A percentile compares a stretch with the other conserved stretches of the same genome.
Evolutionary conservation across 495 filamentous ascomycete genomes (phyloP).

Genomic region (Aspergillus hancockii): DNA sequence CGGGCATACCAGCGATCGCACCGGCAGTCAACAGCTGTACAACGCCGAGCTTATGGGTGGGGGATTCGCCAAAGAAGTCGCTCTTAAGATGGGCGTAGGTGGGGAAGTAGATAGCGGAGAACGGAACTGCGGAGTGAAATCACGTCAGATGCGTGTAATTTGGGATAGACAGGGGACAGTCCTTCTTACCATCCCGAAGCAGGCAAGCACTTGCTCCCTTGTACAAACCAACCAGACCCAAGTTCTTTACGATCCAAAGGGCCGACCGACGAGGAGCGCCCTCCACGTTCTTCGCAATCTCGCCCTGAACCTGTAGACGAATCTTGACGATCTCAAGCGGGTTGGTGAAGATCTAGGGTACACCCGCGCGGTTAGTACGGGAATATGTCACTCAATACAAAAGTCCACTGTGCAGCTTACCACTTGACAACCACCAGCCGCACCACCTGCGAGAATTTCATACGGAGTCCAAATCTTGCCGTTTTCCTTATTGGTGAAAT

Average conservation of each 20-base stretch:
- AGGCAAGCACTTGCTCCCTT: conserved; percentile 97
- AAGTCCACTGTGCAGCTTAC: conserved; percentile 54
- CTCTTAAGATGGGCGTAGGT: conserved; percentile 92
- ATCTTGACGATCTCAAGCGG: conserved; percentile 99
- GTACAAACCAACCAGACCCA: conserved; percentile 94
- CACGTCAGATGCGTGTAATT: conserved; percentile 17
- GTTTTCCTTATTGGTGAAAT: conserved; percentile 73
- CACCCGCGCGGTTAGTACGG: background rate
- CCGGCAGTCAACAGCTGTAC: conserved; percentile 91
- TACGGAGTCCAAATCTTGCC: conserved; percentile 68
- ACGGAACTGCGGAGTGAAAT: conserved; percentile 60
- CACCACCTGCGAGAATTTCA: conserved; percentile 86
- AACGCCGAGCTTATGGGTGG: conserved; percentile 87
- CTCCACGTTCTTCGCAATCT: conserved; percentile 86
- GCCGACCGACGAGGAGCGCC: conserved; percentile 83
- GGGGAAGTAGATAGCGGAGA: conserved; percentile 98
- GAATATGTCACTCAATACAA: background rate
- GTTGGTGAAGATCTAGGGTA: conserved; percentile 82
- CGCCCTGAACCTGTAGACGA: conserved; percentile 94
- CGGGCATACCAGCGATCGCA: conserved; percentile 98
- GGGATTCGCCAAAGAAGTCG: conserved; percentile 88
- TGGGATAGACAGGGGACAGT: background rate
- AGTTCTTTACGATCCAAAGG: conserved; percentile 94
- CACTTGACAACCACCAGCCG: conserved; percentile 93
- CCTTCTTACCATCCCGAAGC: conserved; percentile 68